These are phyloP conservation scores for Lentinula lateritia DNA, from an alignment of 768 basidiomycete genomes.

Conservation along the genomic window DNA sequence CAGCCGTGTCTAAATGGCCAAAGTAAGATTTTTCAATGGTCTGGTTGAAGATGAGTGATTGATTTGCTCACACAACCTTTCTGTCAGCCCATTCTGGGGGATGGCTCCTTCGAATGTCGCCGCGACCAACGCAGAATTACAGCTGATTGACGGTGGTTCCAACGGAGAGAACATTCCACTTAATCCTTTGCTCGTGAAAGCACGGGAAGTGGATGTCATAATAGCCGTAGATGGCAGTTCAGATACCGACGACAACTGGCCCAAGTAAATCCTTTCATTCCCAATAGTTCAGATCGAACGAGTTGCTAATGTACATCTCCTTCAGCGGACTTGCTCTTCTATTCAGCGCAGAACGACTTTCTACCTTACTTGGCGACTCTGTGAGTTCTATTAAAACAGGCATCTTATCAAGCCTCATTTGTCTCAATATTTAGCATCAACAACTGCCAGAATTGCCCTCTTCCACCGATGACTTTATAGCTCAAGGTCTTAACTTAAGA, in stretches of 20 bases:
- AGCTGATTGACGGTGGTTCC: conserved; percentile 67
- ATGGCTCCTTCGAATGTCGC: conserved; percentile 43
- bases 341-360: conserved; percentile 3
- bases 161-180: conserved; percentile 70
- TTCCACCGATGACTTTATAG: conserved; percentile 44
- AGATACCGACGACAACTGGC: conserved; percentile 56
- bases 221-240: conserved; percentile 67
- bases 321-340: background rate
- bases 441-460: conserved; percentile 60
- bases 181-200: conserved; percentile 64
- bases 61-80: conserved; percentile 6
- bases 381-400: background rate
- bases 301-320: background rate
- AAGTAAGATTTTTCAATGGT: conserved; percentile 26
- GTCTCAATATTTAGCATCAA: conserved; percentile 42
- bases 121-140: conserved; percentile 43
- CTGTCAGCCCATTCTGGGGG: conserved; percentile 42
- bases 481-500: conserved; percentile 56
- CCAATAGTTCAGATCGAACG: background rate
- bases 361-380: background rate
- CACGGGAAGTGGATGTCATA: conserved; percentile 67
- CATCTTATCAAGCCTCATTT: background rate
- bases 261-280: conserved; percentile 46
- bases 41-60: background rate
- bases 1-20: conserved; percentile 66